Evolutionary conservation across 73 alveolate species (phyloP).

Genomic region (Durusdinium trenchii): DNA sequence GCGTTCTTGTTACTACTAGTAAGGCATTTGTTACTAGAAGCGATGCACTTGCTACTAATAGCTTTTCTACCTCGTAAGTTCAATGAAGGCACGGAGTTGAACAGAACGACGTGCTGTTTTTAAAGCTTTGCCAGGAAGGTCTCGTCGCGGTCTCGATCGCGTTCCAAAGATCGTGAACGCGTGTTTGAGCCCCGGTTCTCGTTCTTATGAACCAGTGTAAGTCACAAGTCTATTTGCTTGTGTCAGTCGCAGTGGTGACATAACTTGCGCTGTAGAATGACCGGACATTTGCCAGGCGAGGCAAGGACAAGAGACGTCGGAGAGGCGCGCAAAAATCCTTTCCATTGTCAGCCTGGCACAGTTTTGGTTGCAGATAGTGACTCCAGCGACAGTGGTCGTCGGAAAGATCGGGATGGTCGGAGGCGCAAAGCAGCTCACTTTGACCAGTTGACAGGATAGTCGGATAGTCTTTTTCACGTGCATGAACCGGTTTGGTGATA

Average conservation of each 20-base stretch:
- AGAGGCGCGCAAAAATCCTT: not conserved
- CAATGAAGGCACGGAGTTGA: too few species aligned
- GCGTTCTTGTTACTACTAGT: too few species aligned
- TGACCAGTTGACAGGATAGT: too few species aligned
- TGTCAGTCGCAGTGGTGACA: too few species aligned
- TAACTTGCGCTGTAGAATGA: not conserved
- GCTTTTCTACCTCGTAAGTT: too few species aligned
- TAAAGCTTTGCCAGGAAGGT: constrained; percentile 16
- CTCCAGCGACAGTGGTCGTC: constrained; percentile 76
- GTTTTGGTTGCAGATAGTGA: constrained; percentile 41
- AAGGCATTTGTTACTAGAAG: too few species aligned
- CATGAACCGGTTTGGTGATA: not conserved
- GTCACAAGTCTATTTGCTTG: too few species aligned
- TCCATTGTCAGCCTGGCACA: not conserved
- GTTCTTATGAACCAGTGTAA: too few species aligned
- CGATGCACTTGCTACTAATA: too few species aligned
- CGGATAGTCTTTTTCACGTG: too few species aligned
- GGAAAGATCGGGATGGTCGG: constrained; percentile 47
- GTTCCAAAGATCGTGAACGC: constrained; percentile 94
- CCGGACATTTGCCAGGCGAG: constrained; percentile 24
- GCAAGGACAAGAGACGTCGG: constrained; percentile 70
- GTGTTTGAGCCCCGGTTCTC: too few species aligned
- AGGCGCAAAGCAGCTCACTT: constrained; percentile 8
- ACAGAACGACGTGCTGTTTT: too few species aligned
- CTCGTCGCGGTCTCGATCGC: constrained; percentile 57